Percentiles rank a stretch among this genome's conserved stretches.
These are phyloP conservation scores for Starmerella gropengiesseri DNA, from an alignment of 805 yeast species.

Conservation along the genomic window DNA sequence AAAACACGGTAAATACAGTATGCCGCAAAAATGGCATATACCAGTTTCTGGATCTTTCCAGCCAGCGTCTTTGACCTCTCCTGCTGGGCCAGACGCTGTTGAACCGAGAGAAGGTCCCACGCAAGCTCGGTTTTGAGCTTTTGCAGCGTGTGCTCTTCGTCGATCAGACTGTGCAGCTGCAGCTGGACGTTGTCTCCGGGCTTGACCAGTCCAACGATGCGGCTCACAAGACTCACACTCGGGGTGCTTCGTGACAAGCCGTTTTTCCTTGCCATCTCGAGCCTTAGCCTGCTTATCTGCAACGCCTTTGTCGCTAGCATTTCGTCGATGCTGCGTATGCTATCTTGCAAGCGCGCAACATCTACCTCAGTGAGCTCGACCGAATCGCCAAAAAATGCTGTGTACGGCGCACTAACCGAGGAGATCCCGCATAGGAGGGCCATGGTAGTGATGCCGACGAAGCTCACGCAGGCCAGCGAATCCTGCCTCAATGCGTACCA, in stretches of 20 bases:
- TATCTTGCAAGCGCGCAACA: conserved; percentile 25
- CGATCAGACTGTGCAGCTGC: conserved; percentile 14
- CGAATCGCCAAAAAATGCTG: conserved; percentile 26
- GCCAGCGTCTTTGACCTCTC: conserved; percentile 24
- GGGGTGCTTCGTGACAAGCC: neutral
- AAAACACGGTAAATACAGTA: conserved; percentile 35
- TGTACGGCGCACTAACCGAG: conserved; percentile 34
- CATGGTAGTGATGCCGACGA: conserved; percentile 35
- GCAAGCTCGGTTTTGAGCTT: conserved; percentile 28
- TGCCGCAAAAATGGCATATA: conserved; percentile 30
- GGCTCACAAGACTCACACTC: conserved; percentile 18
- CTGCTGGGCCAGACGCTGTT: conserved; percentile 25
- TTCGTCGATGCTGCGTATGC: conserved; percentile 28
- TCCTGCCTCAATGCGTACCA: conserved; percentile 24
- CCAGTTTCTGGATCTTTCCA: conserved; percentile 26
- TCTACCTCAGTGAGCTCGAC: conserved; percentile 27
- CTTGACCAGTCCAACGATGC: conserved; percentile 11
- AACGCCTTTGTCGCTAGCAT: conserved; percentile 26
- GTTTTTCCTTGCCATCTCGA: conserved; percentile 18
- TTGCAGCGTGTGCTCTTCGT: conserved; percentile 30
- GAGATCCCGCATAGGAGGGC: conserved; percentile 34
- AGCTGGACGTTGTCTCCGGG: conserved; percentile 9
- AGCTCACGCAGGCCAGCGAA: conserved; percentile 30
- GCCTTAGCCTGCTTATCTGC: conserved; percentile 23
- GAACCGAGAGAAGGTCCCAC: conserved; percentile 26